These are phyloP conservation scores for Candida saitoana DNA, from an alignment of 805 yeast genomes.

Conservation along the genomic window DNA sequence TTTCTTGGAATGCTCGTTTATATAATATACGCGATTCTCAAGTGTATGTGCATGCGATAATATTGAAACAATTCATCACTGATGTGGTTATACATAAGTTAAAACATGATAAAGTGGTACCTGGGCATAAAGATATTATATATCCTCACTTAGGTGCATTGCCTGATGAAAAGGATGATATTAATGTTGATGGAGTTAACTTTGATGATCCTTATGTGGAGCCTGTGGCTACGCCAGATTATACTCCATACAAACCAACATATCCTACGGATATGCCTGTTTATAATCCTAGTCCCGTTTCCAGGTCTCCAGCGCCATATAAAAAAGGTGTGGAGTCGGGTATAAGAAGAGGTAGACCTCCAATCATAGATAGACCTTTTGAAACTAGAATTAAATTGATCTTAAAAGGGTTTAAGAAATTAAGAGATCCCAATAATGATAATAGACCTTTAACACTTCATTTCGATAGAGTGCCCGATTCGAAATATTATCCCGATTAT, in stretches of 20 bases:
- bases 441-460: constrained; percentile 51
- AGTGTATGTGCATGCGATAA: constrained; percentile 65
- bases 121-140: constrained; percentile 31
- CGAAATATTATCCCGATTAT: constrained; percentile 50
- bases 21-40: constrained; percentile 70
- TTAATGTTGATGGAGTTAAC: constrained; percentile 7
- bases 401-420: constrained; percentile 74
- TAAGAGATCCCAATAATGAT: constrained; percentile 47
- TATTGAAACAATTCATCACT: constrained; percentile 50
- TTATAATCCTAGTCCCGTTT: background rate
- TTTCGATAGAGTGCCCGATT: constrained; percentile 82
- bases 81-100: constrained; percentile 48
- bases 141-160: constrained; percentile 71
- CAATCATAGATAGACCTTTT: constrained; percentile 84
- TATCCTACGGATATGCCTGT: constrained; percentile 1
- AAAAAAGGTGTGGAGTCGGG: constrained; percentile 33
- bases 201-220: constrained; percentile 9
- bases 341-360: constrained; percentile 83
- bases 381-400: constrained; percentile 89
- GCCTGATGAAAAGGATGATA: constrained; percentile 46
- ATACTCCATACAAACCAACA: background rate
- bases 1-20: constrained; percentile 85
- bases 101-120: constrained; percentile 34
- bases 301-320: constrained; percentile 1
- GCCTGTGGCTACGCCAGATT: constrained; percentile 6